A percentile compares a stretch with the other conserved stretches of the same genome.
Conservation (phyloP, 306 rosid genomes). For the Fagus crenata region DNA sequence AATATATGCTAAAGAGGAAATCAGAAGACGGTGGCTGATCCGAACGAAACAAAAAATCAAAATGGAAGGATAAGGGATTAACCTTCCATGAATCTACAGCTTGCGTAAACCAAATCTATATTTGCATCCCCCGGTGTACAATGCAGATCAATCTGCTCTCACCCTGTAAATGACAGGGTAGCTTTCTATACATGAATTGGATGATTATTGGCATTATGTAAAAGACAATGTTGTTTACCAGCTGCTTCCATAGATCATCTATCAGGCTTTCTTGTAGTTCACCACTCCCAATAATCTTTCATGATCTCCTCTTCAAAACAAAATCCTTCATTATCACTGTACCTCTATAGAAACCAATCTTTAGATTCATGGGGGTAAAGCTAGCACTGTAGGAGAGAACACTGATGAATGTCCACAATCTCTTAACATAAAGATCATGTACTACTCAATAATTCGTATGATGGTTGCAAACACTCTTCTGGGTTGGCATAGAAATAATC, state of each 20-base stretch:
- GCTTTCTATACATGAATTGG: conserved; percentile 84
- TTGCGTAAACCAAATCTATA: conserved; percentile 53
- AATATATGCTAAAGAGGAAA: conserved; percentile 34
- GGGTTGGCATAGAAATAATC: conserved; percentile 95
- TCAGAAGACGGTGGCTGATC: conserved; percentile 31
- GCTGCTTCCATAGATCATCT: conserved; percentile 43
- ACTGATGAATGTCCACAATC: conserved; percentile 36
- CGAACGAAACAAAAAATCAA: conserved; percentile 16
- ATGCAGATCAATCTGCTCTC: conserved; percentile 57
- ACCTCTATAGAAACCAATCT: conserved; percentile 41
- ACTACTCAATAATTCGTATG: conserved; percentile 55
- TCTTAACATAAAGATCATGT: conserved; percentile 44
- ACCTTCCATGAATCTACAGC: conserved; percentile 45
- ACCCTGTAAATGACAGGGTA: conserved; percentile 82
- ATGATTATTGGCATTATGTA: conserved; percentile 59
- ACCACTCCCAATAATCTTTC: conserved; percentile 41
- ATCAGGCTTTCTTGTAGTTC: conserved; percentile 36
- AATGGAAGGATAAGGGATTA: conserved; percentile 34
- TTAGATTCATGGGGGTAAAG: conserved; percentile 40
- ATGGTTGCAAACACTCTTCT: conserved; percentile 69
- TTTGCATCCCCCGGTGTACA: conserved; percentile 58
- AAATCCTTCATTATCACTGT: conserved; percentile 41
- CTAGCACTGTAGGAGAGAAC: conserved; percentile 49
- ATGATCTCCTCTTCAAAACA: conserved; percentile 35
- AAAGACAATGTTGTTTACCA: conserved; percentile 42